Evolutionary conservation across 2,329 filamentous ascomycete genomes (phyloP).

Genomic region (Elsinoe batatas): DNA sequence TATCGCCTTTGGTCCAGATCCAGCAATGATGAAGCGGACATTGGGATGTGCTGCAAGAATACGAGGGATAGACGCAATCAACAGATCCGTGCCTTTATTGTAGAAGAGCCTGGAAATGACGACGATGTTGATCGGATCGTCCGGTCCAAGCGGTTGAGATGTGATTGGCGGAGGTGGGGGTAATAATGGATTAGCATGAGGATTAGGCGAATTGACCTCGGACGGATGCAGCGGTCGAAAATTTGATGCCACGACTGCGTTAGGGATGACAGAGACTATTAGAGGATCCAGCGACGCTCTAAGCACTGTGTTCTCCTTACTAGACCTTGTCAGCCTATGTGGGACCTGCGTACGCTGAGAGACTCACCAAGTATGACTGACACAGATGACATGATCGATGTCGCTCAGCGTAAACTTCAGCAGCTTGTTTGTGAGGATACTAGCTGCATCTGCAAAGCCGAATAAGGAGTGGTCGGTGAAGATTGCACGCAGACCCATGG

Average conservation of each 20-base stretch:
- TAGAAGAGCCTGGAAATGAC: constrained; percentile 97
- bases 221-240: constrained; percentile 60
- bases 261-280: constrained; percentile 97
- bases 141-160: constrained; percentile 62
- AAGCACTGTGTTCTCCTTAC: constrained; percentile 96
- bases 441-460: constrained; percentile 91
- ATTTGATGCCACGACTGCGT: constrained; percentile 93
- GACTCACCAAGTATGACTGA: constrained; percentile 88
- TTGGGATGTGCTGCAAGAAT: constrained; percentile 85
- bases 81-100: constrained; percentile 93
- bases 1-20: constrained; percentile 91
- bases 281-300: constrained; percentile 87
- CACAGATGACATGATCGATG: constrained; percentile 95
- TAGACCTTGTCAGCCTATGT: constrained; percentile 32
- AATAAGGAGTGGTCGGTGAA: constrained; percentile 98
- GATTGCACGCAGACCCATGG: constrained; percentile 91
- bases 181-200: constrained; percentile 27
- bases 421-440: constrained; percentile 93
- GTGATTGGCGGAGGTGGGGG: constrained; percentile 41
- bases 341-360: neutral
- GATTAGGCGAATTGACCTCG: constrained; percentile 31
- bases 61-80: constrained; percentile 91
- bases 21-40: constrained; percentile 92
- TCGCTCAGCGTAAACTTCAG: constrained; percentile 94
- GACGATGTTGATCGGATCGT: constrained; percentile 88